Evolutionary conservation across 1,139 yeast genomes (phyloP), one percentile per base, ranked within the genome.

Genomic region (Waltiozyma sp.): DNA sequence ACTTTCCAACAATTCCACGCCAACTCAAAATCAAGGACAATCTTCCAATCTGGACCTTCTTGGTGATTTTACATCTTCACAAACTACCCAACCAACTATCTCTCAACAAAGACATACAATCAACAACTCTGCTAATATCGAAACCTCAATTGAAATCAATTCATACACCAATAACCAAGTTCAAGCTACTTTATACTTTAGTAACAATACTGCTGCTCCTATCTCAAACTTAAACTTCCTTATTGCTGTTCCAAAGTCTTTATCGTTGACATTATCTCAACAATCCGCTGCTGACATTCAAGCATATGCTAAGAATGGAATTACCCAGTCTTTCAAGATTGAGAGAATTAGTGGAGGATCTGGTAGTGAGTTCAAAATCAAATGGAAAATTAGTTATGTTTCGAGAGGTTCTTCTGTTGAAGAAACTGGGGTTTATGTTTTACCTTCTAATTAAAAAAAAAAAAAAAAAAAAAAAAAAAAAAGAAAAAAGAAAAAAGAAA

Each of bases 181-280:
- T 5, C 61, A 66, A 31, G 66, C 76, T 37, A 76, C 77, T 13
- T 71, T 71, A 3, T 50, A 50, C 38, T 70, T 73, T 49, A 62
- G 77, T 10, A 78, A 75, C 56, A 54, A 64, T 47, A 65, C 59
- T 47, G 64, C 64, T 53, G 68, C 68, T 46, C 70, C 70, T 53
- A 69, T 77, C 44, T 64, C 69, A 43, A 70, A 73, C 47, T 63
- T 89, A 40, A 77, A 77, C 52, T 80, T 87, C 56, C 71, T 83
- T 58, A 65, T 87, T 43, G 96, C 97, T 0, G 95, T 84, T 36
- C 93, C 96, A 40, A 85, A 83, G 58, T 60, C 73, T 19, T 77
- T 84, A 56, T 73, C 71, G 45, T 69, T 89, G 51, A 69, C 68
- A 40, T 72, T 89, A 63, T 70, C 75, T 45, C 80, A 95, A 1